Percentiles rank a stretch among this genome's conserved stretches.
Evolutionary conservation across 2,329 filamentous ascomycete species (phyloP).

Genomic region (Leptographium lundbergii): DNA sequence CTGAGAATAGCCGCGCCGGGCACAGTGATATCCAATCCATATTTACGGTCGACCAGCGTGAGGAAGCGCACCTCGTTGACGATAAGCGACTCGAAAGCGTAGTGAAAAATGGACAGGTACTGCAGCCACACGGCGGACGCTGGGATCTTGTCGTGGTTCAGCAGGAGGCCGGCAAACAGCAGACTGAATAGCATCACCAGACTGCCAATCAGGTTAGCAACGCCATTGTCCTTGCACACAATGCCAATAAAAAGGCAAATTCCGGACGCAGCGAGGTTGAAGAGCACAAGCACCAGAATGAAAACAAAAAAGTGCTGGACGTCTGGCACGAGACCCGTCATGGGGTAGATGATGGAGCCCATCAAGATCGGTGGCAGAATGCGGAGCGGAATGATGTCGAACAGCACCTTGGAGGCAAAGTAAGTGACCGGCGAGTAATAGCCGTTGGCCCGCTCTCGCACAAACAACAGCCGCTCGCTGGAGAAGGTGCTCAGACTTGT

Average conservation of each 20-base stretch:
- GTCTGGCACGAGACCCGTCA: constrained; percentile 83
- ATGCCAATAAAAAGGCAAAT: constrained; percentile 97
- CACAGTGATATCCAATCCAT: constrained; percentile 90
- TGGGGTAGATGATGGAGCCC: constrained; percentile 91
- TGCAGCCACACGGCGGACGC: constrained; percentile 80
- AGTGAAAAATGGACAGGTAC: constrained; percentile 92
- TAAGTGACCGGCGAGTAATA: constrained; percentile 94
- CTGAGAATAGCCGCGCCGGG: constrained; percentile 89
- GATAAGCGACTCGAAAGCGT: constrained; percentile 89
- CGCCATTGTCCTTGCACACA: constrained; percentile 77
- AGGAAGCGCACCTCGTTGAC: constrained; percentile 93
- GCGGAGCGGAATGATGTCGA: constrained; percentile 89
- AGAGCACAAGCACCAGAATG: constrained; percentile 80
- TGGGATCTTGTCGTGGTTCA: constrained; percentile 92
- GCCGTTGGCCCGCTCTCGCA: constrained; percentile 87
- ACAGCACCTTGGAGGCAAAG: constrained; percentile 92
- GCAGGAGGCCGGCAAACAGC: constrained; percentile 81
- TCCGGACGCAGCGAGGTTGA: constrained; percentile 86
- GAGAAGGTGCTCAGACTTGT: constrained; percentile 92
- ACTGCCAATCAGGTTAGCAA: constrained; percentile 87
- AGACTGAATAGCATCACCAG: constrained; percentile 96
- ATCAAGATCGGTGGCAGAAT: constrained; percentile 91
- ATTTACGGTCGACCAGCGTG: constrained; percentile 85
- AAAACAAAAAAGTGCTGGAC: constrained; percentile 81
- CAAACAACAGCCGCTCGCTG: constrained; percentile 77